These are phyloP conservation scores for Comarum palustre DNA, from an alignment of 306 rosid genomes.

Conservation along the genomic window DNA sequence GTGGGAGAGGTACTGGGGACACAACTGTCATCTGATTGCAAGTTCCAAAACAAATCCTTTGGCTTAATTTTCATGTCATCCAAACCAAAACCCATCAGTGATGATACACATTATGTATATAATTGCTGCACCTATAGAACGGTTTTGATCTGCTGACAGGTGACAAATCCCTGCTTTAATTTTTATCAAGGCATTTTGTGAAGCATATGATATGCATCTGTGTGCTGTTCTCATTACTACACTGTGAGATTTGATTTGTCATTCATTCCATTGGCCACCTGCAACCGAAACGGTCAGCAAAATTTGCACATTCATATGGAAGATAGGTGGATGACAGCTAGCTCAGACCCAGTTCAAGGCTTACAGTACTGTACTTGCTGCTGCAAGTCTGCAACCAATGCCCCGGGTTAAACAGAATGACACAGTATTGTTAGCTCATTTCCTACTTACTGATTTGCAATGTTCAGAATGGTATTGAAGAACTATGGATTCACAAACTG, in stretches of 20 bases:
- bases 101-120: background rate
- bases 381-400: background rate
- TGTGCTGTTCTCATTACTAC: background rate
- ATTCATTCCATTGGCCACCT: slow-evolving; percentile 4
- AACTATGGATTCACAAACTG: no score
- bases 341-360: background rate
- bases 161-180: background rate
- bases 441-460: background rate
- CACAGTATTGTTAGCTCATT: background rate
- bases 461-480: background rate
- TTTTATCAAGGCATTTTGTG: background rate
- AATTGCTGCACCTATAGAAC: background rate
- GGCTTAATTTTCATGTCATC: slow-evolving; percentile 15
- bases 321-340: slow-evolving; percentile 1
- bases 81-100: slow-evolving; percentile 6
- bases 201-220: background rate
- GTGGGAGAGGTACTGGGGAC: background rate
- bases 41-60: background rate
- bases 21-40: slow-evolving; percentile 11
- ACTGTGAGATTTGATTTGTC: slow-evolving; percentile 12
- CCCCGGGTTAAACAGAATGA: background rate
- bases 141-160: slow-evolving; percentile 23
- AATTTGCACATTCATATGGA: background rate
- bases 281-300: background rate
- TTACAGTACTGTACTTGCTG: background rate